These are phyloP conservation scores for Phytophthora constricta DNA, from an alignment of 352 stramenopile genomes.

Conservation along the genomic window DNA sequence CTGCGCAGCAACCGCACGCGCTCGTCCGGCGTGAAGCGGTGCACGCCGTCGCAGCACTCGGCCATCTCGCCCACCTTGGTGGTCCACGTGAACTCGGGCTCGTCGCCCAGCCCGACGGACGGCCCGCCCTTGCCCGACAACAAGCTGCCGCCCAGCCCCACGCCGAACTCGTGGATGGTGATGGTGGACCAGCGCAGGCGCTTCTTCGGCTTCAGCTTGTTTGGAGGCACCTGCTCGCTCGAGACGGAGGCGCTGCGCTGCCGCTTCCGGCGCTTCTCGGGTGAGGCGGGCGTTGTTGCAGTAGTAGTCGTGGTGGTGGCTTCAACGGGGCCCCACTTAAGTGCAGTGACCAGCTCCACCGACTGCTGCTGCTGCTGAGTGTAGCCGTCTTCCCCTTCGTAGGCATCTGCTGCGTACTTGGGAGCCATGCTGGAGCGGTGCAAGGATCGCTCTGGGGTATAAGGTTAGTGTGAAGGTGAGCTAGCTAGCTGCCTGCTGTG, in stretches of 20 bases:
- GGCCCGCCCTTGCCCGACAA: slow-evolving; percentile 59
- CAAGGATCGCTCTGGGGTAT: slow-evolving; percentile 5
- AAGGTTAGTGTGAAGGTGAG: slow-evolving; percentile 2
- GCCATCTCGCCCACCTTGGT: slow-evolving; percentile 73
- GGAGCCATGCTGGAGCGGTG: too few relatives aligned
- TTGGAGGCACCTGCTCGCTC: slow-evolving; percentile 11
- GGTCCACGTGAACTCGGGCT: slow-evolving; percentile 64
- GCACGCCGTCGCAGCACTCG: slow-evolving; percentile 61
- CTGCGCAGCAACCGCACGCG: slow-evolving; percentile 55
- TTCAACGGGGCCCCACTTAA: background rate
- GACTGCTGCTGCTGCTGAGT: slow-evolving; percentile 14
- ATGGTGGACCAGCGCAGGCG: slow-evolving; percentile 59
- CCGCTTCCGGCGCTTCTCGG: slow-evolving; percentile 22
- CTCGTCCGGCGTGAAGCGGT: slow-evolving; percentile 60
- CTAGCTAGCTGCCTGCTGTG: slow-evolving; percentile 3
- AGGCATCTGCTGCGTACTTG: slow-evolving; percentile 43
- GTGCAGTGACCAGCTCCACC: background rate
- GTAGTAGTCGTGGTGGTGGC: slow-evolving; percentile 1
- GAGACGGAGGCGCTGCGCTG: slow-evolving; percentile 16
- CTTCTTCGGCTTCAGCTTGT: slow-evolving; percentile 44
- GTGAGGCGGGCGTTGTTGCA: slow-evolving; percentile 5
- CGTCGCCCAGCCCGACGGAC: slow-evolving; percentile 56
- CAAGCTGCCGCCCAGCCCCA: slow-evolving; percentile 55
- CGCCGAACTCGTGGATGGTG: slow-evolving; percentile 66
- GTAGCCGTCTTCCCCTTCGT: slow-evolving; percentile 8